phyloP scores from a whole-genome alignment of 2,329 filamentous ascomycete genomes.

The Diaporthe citriasiana region DNA sequence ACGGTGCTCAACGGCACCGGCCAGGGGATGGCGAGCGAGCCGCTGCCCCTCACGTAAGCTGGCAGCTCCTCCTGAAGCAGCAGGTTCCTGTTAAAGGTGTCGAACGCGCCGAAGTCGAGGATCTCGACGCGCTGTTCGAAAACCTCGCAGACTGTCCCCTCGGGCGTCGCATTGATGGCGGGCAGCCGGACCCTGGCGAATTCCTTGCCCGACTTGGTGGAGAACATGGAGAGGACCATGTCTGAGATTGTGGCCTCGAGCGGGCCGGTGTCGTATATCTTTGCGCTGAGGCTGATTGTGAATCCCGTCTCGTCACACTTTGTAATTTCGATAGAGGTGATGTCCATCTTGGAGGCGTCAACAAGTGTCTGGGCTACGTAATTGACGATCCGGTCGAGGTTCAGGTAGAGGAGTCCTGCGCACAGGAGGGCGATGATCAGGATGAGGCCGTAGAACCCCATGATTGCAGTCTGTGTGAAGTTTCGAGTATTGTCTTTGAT shows the following conservation, averaged over 20 bases:
- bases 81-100: constrained; percentile 36
- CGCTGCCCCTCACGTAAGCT: constrained; percentile 23
- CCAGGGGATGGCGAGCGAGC: constrained; percentile 11
- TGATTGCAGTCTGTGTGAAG: not conserved
- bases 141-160: constrained; percentile 28
- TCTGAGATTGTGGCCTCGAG: constrained; percentile 26
- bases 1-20: constrained; percentile 18
- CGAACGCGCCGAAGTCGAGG: constrained; percentile 25
- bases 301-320: constrained; percentile 22
- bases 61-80: constrained; percentile 33
- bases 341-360: constrained; percentile 36
- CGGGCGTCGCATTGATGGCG: constrained; percentile 16
- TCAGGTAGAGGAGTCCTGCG: not conserved
- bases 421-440: constrained; percentile 15
- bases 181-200: constrained; percentile 27
- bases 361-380: constrained; percentile 25
- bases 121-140: constrained; percentile 27
- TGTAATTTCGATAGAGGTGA: constrained; percentile 25
- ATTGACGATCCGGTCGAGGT: constrained; percentile 23
- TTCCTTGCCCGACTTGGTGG: constrained; percentile 24
- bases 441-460: constrained; percentile 14
- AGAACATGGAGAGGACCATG: constrained; percentile 30
- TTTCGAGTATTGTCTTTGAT: not conserved
- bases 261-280: constrained; percentile 33
- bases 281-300: constrained; percentile 29